phyloP scores from a whole-genome alignment of 495 filamentous ascomycete species.

The Penicillium salamii region DNA sequence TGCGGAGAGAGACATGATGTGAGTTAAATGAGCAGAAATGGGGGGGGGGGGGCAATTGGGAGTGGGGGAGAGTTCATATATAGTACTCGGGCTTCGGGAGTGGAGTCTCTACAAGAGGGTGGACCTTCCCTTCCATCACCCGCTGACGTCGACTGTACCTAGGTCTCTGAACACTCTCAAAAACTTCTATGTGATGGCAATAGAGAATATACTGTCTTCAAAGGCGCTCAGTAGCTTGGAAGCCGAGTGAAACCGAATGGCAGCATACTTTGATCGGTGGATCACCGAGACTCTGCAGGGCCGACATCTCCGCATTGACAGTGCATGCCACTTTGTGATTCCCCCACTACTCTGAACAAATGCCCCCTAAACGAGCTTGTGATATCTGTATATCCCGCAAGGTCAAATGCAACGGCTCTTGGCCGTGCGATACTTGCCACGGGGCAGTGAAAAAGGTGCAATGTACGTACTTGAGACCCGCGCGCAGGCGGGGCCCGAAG shows the following conservation, averaged over 20 bases:
- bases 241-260: not conserved
- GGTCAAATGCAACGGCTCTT: conserved; percentile 31
- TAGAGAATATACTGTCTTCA: too few species aligned
- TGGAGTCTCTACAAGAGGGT: conserved; percentile 2
- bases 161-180: too few species aligned
- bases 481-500: conserved; percentile 30
- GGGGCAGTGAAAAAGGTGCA: conserved; percentile 14
- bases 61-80: not conserved
- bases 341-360: not conserved
- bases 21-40: not conserved
- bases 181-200: too few species aligned
- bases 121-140: conserved; percentile 11
- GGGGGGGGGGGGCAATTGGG: not conserved
- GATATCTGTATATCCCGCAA: conserved; percentile 33
- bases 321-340: not conserved
- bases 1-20: conserved; percentile 32
- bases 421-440: conserved; percentile 29
- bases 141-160: conserved; percentile 6
- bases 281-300: not conserved
- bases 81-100: too few species aligned
- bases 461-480: conserved; percentile 32
- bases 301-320: conserved; percentile 3
- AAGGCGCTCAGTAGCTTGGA: too few species aligned
- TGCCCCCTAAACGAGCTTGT: conserved; percentile 32
- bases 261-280: not conserved